phyloP scores from a whole-genome alignment of 768 basidiomycete genomes.

The Calvatia gigantea region DNA sequence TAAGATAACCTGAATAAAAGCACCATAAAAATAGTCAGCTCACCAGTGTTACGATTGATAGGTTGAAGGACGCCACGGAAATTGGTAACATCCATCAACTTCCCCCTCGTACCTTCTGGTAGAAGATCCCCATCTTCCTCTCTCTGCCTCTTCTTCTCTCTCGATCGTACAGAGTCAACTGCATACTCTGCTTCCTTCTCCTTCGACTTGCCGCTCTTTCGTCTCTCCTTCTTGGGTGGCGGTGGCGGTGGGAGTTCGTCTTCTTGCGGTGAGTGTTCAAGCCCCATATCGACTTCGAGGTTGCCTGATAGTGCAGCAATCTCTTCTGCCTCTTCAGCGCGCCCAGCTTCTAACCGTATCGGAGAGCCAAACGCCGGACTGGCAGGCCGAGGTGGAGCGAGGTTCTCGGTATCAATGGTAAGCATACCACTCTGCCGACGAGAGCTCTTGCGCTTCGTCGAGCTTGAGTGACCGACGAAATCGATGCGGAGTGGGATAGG shows the following conservation, averaged over 20 bases:
- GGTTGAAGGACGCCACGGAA: conserved; percentile 42
- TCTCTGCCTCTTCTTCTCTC: conserved; percentile 21
- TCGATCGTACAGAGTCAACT: conserved; percentile 14
- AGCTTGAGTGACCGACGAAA: conserved; percentile 17
- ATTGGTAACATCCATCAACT: conserved; percentile 65
- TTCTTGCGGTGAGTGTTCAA: conserved; percentile 26
- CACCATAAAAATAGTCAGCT: conserved; percentile 13
- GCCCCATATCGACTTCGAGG: conserved; percentile 28
- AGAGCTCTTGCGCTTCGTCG: conserved; percentile 35
- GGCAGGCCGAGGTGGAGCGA: conserved; percentile 49
- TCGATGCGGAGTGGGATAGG: conserved; percentile 17
- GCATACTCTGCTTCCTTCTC: conserved; percentile 28
- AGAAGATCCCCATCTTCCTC: conserved; percentile 28
- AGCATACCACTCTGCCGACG: conserved; percentile 56
- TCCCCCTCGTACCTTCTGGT: conserved; percentile 39
- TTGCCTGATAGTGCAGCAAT: conserved; percentile 31
- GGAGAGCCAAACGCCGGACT: conserved; percentile 73
- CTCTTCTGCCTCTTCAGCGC: conserved; percentile 58
- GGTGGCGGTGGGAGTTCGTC: conserved; percentile 5
- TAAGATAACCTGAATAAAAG: conserved; percentile 18
- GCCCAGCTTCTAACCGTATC: conserved; percentile 48
- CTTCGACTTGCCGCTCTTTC: conserved; percentile 41
- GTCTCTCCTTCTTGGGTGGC: conserved; percentile 41
- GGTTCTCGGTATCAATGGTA: conserved; percentile 34
- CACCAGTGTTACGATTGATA: conserved; percentile 40